phyloP scores from a whole-genome alignment of 176 grass and related monocot species.

The Otatea glauca region DNA sequence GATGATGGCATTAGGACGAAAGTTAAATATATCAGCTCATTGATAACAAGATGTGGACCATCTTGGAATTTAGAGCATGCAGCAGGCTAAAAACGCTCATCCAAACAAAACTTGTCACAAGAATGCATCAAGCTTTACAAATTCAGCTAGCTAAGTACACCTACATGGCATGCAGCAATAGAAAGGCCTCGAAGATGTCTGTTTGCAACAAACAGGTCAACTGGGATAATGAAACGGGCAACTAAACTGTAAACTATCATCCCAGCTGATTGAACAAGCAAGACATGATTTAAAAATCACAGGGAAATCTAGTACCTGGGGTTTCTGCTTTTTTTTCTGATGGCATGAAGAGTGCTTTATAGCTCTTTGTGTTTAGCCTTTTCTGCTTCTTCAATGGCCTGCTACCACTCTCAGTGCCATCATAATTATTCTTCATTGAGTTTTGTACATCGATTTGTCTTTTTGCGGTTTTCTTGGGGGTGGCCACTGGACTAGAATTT shows the following conservation, averaged over 20 bases:
- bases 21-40: not conserved
- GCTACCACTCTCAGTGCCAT: not conserved
- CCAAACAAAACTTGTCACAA: not conserved
- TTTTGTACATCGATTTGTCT: constrained; percentile 24
- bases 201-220: constrained; percentile 26
- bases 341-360: constrained; percentile 34
- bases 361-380: constrained; percentile 44
- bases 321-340: constrained; percentile 2
- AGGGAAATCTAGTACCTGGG: constrained; percentile 40
- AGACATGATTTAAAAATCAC: not conserved
- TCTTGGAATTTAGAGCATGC: constrained; percentile 17
- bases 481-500: not conserved
- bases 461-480: constrained; percentile 28
- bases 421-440: not conserved
- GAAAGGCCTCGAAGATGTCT: constrained; percentile 17
- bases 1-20: not conserved
- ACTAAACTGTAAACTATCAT: not conserved
- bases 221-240: not conserved
- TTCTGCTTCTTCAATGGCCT: constrained; percentile 44
- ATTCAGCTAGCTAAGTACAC: constrained; percentile 8
- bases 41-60: not conserved
- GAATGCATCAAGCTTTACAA: constrained; percentile 3
- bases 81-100: not conserved
- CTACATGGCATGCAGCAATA: not conserved
- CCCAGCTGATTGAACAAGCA: constrained; percentile 2